Percentiles rank a stretch among this genome's conserved stretches.
Conservation (phyloP, 2,329 filamentous ascomycete species). For the Ophiostoma ulmi region DNA sequence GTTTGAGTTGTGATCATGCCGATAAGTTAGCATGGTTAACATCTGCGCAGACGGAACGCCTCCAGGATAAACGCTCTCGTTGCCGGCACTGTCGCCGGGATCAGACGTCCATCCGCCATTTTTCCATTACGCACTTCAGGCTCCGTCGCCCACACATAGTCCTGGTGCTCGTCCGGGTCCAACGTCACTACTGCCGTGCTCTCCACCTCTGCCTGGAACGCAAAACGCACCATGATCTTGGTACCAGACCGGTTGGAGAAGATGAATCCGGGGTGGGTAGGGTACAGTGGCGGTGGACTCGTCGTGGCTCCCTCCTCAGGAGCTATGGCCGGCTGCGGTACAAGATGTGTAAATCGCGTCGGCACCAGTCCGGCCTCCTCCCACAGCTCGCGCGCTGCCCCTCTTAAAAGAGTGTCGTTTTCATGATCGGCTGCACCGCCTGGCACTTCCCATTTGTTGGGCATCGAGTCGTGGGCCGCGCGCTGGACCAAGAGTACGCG, state of each 20-base stretch:
- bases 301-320: neutral
- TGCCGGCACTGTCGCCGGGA: constrained; percentile 18
- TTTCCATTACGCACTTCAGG: constrained; percentile 31
- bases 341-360: constrained; percentile 29
- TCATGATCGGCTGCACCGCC: constrained; percentile 39
- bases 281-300: neutral
- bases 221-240: constrained; percentile 29
- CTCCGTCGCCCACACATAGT: constrained; percentile 35
- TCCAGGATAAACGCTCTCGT: constrained; percentile 23
- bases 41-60: constrained; percentile 24
- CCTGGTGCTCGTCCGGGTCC: constrained; percentile 36
- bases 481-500: constrained; percentile 40
- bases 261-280: constrained; percentile 24
- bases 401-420: constrained; percentile 36
- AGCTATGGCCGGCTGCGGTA: constrained; percentile 21
- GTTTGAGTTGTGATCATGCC: neutral
- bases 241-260: constrained; percentile 31
- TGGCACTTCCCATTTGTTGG: constrained; percentile 40
- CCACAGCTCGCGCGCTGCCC: constrained; percentile 39
- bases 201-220: constrained; percentile 31
- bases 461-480: constrained; percentile 38
- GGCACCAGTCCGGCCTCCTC: constrained; percentile 40
- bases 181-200: constrained; percentile 25
- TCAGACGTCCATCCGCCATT: constrained; percentile 11
- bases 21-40: neutral